A percentile compares a stretch with the other conserved stretches of the same genome.
These are phyloP conservation scores for Podospora tetraspora DNA, from an alignment of 495 filamentous ascomycete genomes.

Conservation along the genomic window DNA sequence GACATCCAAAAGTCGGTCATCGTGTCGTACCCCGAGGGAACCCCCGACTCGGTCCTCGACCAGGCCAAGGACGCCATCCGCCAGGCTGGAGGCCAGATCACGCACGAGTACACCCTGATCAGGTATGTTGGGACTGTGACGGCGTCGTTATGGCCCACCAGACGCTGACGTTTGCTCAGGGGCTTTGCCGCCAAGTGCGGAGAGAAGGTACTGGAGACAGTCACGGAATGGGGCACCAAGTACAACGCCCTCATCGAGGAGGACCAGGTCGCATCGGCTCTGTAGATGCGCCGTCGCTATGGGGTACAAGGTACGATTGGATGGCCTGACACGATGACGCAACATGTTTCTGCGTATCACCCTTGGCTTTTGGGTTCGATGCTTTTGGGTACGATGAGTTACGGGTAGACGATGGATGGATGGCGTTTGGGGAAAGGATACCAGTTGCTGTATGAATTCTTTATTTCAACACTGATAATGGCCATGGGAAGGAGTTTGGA, in stretches of 20 bases:
- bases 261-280: constrained; percentile 54
- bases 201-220: constrained; percentile 58
- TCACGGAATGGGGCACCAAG: constrained; percentile 59
- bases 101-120: constrained; percentile 53
- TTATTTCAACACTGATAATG: neutral
- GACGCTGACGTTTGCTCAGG: constrained; percentile 36
- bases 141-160: neutral
- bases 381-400: neutral
- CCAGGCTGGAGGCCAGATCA: constrained; percentile 57
- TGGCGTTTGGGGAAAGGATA: constrained; percentile 1
- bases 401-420: neutral
- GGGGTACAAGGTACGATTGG: neutral
- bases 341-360: neutral
- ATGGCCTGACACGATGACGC: neutral
- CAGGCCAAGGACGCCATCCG: constrained; percentile 65
- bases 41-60: constrained; percentile 61
- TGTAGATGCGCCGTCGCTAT: neutral
- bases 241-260: constrained; percentile 71
- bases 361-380: neutral
- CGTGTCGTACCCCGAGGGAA: constrained; percentile 68
- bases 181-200: constrained; percentile 73
- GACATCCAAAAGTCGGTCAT: constrained; percentile 65
- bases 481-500: neutral
- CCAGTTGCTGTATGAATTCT: no score
- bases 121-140: constrained; percentile 40